A percentile compares a stretch with the other conserved stretches of the same genome.
Conservation (phyloP, 2,329 filamentous ascomycete species). For the Diaporthe amygdali region DNA sequence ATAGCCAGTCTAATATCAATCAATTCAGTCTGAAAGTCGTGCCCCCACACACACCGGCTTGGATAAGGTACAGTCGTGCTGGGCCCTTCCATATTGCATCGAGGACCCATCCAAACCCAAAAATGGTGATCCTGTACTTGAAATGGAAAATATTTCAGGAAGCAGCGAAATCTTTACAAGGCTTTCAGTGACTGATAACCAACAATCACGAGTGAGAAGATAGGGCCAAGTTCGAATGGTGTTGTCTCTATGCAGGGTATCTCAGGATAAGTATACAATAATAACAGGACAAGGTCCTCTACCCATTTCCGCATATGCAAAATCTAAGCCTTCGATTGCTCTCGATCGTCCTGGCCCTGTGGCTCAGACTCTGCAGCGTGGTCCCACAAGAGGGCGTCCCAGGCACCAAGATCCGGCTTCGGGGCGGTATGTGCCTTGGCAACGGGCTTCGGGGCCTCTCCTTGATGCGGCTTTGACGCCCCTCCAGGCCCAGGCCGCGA, state of each 20-base stretch:
- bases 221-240: constrained; percentile 25
- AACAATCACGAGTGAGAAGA: not conserved
- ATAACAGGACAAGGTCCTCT: not conserved
- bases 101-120: not conserved
- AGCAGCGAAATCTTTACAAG: not conserved
- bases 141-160: no score
- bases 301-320: not conserved
- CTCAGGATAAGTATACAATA: not conserved
- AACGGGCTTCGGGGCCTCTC: not conserved
- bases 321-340: not conserved
- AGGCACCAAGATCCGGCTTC: not conserved
- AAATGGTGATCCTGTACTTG: not conserved
- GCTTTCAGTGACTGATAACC: not conserved
- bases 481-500: not conserved
- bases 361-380: not conserved
- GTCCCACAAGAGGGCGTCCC: constrained; percentile 11
- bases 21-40: not conserved
- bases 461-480: not conserved
- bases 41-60: not conserved
- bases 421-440: not conserved
- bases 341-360: not conserved
- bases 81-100: not conserved
- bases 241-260: constrained; percentile 17
- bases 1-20: not conserved
- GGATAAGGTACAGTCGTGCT: not conserved